phyloP scores from a whole-genome alignment of 306 rosid species.

The Medicago lupulina region DNA sequence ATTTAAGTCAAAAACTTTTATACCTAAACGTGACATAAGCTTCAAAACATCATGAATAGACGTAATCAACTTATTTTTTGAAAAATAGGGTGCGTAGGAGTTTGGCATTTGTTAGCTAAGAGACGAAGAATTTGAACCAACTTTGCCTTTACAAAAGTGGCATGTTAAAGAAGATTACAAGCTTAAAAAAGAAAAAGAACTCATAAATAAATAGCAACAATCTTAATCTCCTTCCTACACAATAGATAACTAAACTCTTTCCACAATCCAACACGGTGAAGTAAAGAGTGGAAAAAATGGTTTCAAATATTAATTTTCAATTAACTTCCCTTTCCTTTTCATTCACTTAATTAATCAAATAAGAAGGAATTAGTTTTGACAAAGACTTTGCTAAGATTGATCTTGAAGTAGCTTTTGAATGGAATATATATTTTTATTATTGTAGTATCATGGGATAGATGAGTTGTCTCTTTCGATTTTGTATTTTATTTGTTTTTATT shows the following conservation, averaged over 20 bases:
- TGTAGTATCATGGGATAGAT: background rate
- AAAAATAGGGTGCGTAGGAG: background rate
- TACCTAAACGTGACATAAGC: background rate
- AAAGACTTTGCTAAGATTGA: slow-evolving; percentile 32
- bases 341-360: slow-evolving; percentile 12
- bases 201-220: background rate
- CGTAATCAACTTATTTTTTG: too few relatives aligned
- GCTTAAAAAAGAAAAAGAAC: background rate
- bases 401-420: slow-evolving; percentile 26
- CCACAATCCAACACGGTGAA: background rate
- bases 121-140: slow-evolving; percentile 14
- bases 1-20: background rate
- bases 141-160: slow-evolving; percentile 17
- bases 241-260: background rate
- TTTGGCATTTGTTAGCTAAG: background rate
- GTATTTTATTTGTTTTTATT: background rate
- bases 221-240: background rate
- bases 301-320: background rate
- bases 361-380: slow-evolving; percentile 16
- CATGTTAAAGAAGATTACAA: background rate
- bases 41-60: background rate
- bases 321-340: background rate
- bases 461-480: slow-evolving; percentile 41
- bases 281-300: background rate
- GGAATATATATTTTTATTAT: slow-evolving; percentile 9